Base-by-base conservation (phyloP, 495 filamentous ascomycete species). In the Tuber melanosporum region DNA sequence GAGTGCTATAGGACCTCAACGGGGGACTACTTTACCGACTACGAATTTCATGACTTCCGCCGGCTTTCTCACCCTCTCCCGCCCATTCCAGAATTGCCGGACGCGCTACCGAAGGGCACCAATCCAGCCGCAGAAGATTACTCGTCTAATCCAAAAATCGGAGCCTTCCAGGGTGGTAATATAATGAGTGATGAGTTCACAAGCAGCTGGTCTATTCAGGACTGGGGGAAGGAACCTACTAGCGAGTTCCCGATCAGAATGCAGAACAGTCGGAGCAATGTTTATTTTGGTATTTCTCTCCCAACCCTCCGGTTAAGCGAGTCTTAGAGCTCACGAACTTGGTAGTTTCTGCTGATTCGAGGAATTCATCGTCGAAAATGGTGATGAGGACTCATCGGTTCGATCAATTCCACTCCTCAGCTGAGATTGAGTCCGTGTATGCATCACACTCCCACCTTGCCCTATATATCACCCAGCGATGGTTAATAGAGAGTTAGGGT, bases 241-340 rank as follows among this genome's bases (percentile, higher is more conserved):
- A 66, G 47, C 26, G 73, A 72, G n/a, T 77, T 81, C 9, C 76
- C 76, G 15, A 32, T 75, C 0, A 43, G 77, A 45, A 82, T 82
- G 81, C 77, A 81, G 57, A 82, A 82, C 32, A 77, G 77, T 75
- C 47, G 74, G 14, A 78, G 77, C 41, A 82, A 82, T 76, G 81
- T 82, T 22, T 82, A 79, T 82, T 46, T 82, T 45, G 74, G 77
- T 80, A 52, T 45, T 72, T 77, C 9, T n/a, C 12, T n/a, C n/a
- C 49, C 10, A n/a, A 52, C 12, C 52, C 52, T n/a, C 52, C 9
- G 2, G n/a, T 10, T 62, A 32, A 62, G 52, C n/a, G 9, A 62
- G 52, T 62, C 0, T 62, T n/a, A 32, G 52, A 62, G 52, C 52
- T 62, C 52, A 62, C 32, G n/a, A 15, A 14, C 12, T 62, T 70